Evolutionary conservation across 805 yeast species (phyloP).

Genomic region (Suhomyces tanzawaensis): DNA sequence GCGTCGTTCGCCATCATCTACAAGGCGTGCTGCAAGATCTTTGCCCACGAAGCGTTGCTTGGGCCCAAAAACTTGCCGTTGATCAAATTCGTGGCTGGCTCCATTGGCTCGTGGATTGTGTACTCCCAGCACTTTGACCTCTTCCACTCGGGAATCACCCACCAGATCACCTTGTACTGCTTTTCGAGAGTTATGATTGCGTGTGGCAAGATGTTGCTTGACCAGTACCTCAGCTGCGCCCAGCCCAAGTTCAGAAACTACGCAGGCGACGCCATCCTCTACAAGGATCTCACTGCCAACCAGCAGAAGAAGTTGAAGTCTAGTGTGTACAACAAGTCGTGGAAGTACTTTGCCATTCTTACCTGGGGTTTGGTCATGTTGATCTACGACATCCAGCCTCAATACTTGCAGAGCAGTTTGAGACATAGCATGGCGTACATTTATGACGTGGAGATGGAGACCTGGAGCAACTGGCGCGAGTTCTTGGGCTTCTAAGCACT

Average conservation of each 20-base stretch:
- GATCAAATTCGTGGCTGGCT: conserved; percentile 38
- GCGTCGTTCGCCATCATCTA: conserved; percentile 57
- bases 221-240: conserved; percentile 32
- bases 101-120: conserved; percentile 42
- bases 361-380: conserved; percentile 77
- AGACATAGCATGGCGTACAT: conserved; percentile 69
- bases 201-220: conserved; percentile 50
- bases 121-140: conserved; percentile 44
- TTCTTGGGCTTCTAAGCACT: conserved; percentile 34
- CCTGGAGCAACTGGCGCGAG: conserved; percentile 48
- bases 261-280: conserved; percentile 18
- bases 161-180: conserved; percentile 72
- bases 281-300: conserved; percentile 25
- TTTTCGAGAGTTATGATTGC: conserved; percentile 68
- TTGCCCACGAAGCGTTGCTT: conserved; percentile 30
- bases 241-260: conserved; percentile 30
- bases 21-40: conserved; percentile 36
- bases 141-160: conserved; percentile 53
- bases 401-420: conserved; percentile 60
- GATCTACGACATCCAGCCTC: conserved; percentile 61
- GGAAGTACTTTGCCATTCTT: conserved; percentile 61
- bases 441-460: conserved; percentile 56
- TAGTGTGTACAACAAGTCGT: conserved; percentile 24
- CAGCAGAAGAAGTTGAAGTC: conserved; percentile 35
- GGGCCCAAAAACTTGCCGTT: conserved; percentile 29